Evolutionary conservation across 495 filamentous ascomycete species (phyloP).

Genomic region (Aspergillus indologenus): DNA sequence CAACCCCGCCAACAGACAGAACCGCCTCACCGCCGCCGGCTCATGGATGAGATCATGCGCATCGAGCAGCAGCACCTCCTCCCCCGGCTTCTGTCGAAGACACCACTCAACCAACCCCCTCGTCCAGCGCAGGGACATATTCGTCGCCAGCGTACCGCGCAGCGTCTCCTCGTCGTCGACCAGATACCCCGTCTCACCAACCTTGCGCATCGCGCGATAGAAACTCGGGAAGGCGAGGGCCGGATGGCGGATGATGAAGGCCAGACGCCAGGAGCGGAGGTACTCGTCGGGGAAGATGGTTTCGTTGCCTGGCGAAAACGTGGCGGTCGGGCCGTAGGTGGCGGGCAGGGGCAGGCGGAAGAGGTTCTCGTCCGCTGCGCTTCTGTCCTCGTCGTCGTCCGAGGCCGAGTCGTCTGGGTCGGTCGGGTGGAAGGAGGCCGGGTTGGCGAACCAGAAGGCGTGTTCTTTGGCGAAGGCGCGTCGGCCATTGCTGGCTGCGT

Average conservation of each 20-base stretch:
- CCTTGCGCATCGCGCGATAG: slow-evolving; percentile 23
- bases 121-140: slow-evolving; percentile 33
- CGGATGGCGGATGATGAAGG: slow-evolving; percentile 7
- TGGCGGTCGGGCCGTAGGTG: background rate
- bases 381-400: background rate
- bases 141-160: slow-evolving; percentile 14
- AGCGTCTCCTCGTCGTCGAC: slow-evolving; percentile 18
- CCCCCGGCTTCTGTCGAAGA: slow-evolving; percentile 16
- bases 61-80: slow-evolving; percentile 37
- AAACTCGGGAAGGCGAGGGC: slow-evolving; percentile 1
- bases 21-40: slow-evolving; percentile 29
- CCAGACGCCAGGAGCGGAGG: slow-evolving; percentile 3
- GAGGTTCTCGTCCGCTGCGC: background rate
- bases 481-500: slow-evolving; percentile 21
- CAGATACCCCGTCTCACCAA: slow-evolving; percentile 21
- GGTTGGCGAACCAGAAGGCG: slow-evolving; percentile 13
- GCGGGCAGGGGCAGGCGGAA: slow-evolving; percentile 1
- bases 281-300: slow-evolving; percentile 5
- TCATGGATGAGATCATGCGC: slow-evolving; percentile 45
- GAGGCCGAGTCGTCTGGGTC: background rate
- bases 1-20: slow-evolving; percentile 34
- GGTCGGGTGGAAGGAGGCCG: background rate
- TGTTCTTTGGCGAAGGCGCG: slow-evolving; percentile 38
- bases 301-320: background rate
- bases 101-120: slow-evolving; percentile 38